Evolutionary conservation across 139 green algal genomes (phyloP), one percentile per base, ranked within the genome.

Genomic region (Chlamydomonas incerta): DNA sequence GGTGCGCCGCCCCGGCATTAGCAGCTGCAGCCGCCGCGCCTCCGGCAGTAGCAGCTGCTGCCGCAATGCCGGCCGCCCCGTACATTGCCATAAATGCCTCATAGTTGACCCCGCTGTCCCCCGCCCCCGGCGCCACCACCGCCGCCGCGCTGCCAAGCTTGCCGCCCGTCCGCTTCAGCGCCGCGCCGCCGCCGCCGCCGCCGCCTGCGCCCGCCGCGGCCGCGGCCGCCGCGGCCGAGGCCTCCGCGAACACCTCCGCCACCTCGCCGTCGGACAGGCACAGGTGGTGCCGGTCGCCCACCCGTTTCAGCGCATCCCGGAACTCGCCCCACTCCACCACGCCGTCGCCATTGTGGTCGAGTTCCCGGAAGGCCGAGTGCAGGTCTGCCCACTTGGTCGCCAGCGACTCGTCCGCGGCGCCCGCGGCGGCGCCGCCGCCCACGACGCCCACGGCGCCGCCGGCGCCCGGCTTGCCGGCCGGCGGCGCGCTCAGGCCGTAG

Each of bases 261-360:
- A 72, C 17, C 41, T 72, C 58, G 35, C 72, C 24, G 35, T 82
- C 75, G 26, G 23, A 72, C 52, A 82, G 35, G 5, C 31, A 28
- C 74, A 81, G 33, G 13, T 58, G 60, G 75, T 72, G 21, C 35
- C 68, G 58, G 31, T 60, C 75, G 9, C 75, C 60, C 60, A 82
- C 75, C 60, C 37, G 60, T 37, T 26, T 34, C 60, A 82, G 60
- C 10, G 75, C 75, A 60, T 60, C 75, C 29, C 75, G 60, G 60
- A 82, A 82, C 60, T 62, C 37, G 24, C 24, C 18, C 75, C 75
- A 82, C 75, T 62, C 60, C 58, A 82, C 75, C 10, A 82, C 75
- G 37, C 75, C 75, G 60, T 82, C 75, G 35, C 58, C 26, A 29
- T 72, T 46, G 60, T 31, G 33, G 35, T 82, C 75, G 17, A 46